Base-by-base conservation (phyloP, 2,329 filamentous ascomycete species). In the Simplicillium aogashimaense region DNA sequence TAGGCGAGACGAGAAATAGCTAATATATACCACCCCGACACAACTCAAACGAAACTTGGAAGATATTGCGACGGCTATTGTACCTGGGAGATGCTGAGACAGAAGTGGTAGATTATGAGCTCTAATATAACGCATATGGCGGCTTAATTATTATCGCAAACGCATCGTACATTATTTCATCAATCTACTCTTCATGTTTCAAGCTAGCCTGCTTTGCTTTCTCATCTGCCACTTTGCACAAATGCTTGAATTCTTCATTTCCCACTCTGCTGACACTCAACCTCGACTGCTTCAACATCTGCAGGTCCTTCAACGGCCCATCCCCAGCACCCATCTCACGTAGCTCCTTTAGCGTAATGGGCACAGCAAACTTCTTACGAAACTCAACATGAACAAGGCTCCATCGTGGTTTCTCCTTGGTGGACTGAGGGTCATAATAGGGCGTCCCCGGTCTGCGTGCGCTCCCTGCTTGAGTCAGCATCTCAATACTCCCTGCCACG, bases 381-480 rank as follows among this genome's bases (percentile, higher is more conserved):
- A 94, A 95, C 52, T 81, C 74, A 36, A 97, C 90, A 45, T 94
- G 84, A 2, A 97, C 92, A 14, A 92, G 75, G 39, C 81, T 86
- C 92, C 92, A 98, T 52, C 40, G 74, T 67, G 48, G 75, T 9
- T 64, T 64, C 6, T 65, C 65, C 35, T 59, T 58, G 4, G 64
- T 79, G 2, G 84, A 86, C 39, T 83, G 83, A 2, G 81, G 63
- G 54, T 97, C 92, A 57, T 88, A 94, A 63, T 95, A 95, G 0
- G 87, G 82, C 3, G 56, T 59, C 11, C 55, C 56, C 2, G 59
- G 55, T 1, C 49, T 52, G 13, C 54, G 54, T 13, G 54, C 55
- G 25, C 49, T 61, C 41, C 45, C 63, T 66, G 29, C 2, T 7
- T 8, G 35, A 10, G 10, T 10, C 10, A n/a, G 14, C 17, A 7